Conservation (phyloP, 495 filamentous ascomycete species). For the Penicillium roqueforti region DNA sequence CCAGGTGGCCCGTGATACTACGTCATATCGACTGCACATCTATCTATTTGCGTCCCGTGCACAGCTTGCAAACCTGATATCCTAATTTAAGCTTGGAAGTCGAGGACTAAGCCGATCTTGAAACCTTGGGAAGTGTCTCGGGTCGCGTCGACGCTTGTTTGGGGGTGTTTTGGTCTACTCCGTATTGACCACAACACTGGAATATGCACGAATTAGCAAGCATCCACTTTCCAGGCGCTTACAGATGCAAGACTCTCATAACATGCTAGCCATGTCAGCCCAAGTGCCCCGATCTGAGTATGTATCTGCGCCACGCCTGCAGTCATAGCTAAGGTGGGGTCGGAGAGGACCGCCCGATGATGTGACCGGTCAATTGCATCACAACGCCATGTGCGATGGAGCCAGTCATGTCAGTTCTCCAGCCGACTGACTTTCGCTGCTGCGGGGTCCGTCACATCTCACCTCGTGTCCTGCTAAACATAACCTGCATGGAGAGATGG, state of each 20-base stretch:
- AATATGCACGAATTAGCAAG: not conserved
- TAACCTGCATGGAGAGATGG: conserved; percentile 1
- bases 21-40: not conserved
- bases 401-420: conserved; percentile 20
- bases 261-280: conserved; percentile 1
- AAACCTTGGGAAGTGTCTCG: not conserved
- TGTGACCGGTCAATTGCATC: conserved; percentile 29
- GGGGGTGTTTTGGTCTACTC: not conserved
- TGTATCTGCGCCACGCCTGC: conserved; percentile 15
- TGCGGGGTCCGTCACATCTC: conserved; percentile 32
- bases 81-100: not conserved
- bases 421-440: conserved; percentile 17
- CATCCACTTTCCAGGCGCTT: not conserved
- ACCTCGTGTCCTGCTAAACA: conserved; percentile 9
- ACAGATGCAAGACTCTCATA: conserved; percentile 1
- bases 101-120: not conserved
- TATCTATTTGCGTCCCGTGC: conserved; percentile 2
- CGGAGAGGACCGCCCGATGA: conserved; percentile 14
- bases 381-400: conserved; percentile 24
- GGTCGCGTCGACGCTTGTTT: not conserved
- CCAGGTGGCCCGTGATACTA: not conserved
- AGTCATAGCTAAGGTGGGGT: conserved; percentile 19
- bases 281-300: conserved; percentile 17
- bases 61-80: conserved; percentile 5
- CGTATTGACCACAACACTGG: not conserved